These are phyloP conservation scores for Conticribra guillardii DNA, from an alignment of 108 stramenopile species.

Conservation along the genomic window DNA sequence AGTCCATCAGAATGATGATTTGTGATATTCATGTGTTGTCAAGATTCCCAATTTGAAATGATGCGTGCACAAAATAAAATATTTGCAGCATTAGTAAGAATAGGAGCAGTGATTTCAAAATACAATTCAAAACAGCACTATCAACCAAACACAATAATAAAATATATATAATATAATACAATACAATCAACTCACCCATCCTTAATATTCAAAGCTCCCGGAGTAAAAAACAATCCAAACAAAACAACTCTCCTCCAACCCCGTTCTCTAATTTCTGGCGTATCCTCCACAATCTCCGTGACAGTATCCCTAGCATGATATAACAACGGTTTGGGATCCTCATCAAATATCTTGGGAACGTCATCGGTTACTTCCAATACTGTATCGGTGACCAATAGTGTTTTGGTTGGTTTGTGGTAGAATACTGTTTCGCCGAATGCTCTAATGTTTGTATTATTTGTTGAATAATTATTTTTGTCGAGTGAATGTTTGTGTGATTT, in stretches of 20 bases:
- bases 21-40: no score
- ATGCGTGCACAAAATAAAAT: no score
- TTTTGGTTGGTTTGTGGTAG: conserved; percentile 82
- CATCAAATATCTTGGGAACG: conserved; percentile 78
- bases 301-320: conserved; percentile 93
- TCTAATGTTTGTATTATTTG: background rate
- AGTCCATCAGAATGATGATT: no score
- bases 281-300: conserved; percentile 80
- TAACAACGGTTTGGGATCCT: conserved; percentile 85
- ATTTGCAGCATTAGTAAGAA: background rate
- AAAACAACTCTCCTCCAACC: conserved; percentile 90
- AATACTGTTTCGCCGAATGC: conserved; percentile 95
- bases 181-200: conserved; percentile 45
- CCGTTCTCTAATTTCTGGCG: conserved; percentile 69
- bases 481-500: no score
- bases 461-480: no score
- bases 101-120: background rate
- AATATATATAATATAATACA: background rate
- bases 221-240: conserved; percentile 93
- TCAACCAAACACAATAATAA: no score
- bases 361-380: conserved; percentile 88
- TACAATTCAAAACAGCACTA: background rate
- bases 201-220: conserved; percentile 79
- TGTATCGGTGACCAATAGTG: conserved; percentile 90
- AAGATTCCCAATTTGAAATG: no score